Conservation (phyloP, 306 rosid genomes). For the Vigna angularis region DNA sequence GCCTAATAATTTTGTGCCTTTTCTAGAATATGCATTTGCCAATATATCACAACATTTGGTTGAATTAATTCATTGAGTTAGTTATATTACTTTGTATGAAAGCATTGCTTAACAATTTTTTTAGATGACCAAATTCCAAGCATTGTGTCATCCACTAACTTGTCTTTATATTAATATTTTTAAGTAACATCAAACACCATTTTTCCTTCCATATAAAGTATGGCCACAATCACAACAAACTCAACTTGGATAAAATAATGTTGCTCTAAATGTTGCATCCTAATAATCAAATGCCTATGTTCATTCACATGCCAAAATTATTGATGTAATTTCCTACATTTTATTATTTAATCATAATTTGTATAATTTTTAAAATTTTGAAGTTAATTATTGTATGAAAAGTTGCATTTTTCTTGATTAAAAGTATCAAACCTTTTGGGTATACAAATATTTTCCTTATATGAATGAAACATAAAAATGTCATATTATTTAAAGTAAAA, state of each 20-base stretch:
- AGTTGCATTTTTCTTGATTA: too few species aligned
- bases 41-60: constrained; percentile 19
- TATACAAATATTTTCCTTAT: too few species aligned
- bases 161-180: not conserved
- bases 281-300: not conserved
- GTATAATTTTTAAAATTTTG: too few species aligned
- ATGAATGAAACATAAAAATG: not conserved
- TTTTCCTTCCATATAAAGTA: not conserved
- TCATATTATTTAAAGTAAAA: not conserved
- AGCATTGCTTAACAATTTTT: constrained; percentile 19
- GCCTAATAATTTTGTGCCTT: constrained; percentile 24
- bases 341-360: too few species aligned
- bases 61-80: constrained; percentile 22
- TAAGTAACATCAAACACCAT: not conserved
- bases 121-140: constrained; percentile 11
- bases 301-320: not conserved
- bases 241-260: not conserved
- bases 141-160: constrained; percentile 35
- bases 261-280: not conserved
- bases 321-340: too few species aligned
- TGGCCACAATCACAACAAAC: not conserved
- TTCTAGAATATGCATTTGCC: constrained; percentile 22
- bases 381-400: too few species aligned
- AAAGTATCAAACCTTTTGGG: too few species aligned
- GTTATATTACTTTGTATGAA: constrained; percentile 27